Base-by-base conservation (phyloP, 2,329 filamentous ascomycete species). In the Hysterium pulicare region DNA sequence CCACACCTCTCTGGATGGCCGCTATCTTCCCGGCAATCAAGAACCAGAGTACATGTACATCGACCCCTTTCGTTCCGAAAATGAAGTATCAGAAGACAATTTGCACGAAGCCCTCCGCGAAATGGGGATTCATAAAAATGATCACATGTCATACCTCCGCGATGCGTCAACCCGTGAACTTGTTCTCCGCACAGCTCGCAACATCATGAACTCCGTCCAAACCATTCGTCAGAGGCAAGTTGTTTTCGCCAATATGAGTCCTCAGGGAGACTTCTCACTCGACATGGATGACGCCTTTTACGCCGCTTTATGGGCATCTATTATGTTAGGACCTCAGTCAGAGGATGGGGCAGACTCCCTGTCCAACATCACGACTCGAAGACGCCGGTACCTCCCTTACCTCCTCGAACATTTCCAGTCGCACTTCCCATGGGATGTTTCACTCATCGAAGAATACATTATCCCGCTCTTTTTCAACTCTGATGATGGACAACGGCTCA, bases 141-240 rank as follows among this genome's bases (percentile, higher is more conserved):
- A 68, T 22, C 61, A 70, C 67, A 47, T 60, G 54, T 46, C 72
- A 70, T 84, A 85, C 51, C 72, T 95, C 16, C 72, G 74, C 3
- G 79, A 86, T 8, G 83, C 87, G 1, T 71, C 75, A 1, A 79
- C 81, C 1, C 71, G 79, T 2, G 78, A 84, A 42, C 81, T 95
- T 50, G 81, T 90, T 6, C 74, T 87, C 53, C 82, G 90, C 40
- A 86, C 85, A 8, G 83, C 84, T 11, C 82, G 84, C 54, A 96
- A 95, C 66, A 90, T 97, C 51, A 76, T 86, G 54, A 82, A 82
- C 34, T 87, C 86, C 1, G 72, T 89, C 33, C 74, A 82, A 56
- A 71, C 78, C 44, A 62, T 68, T 7, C 67, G 58, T 19, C 54
- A 61, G 32, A 50, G 50, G 1, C 53, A 63, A 35, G 50, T 42